These are phyloP conservation scores for Articulospora tetracladia DNA, from an alignment of 495 filamentous ascomycete species.

Conservation along the genomic window DNA sequence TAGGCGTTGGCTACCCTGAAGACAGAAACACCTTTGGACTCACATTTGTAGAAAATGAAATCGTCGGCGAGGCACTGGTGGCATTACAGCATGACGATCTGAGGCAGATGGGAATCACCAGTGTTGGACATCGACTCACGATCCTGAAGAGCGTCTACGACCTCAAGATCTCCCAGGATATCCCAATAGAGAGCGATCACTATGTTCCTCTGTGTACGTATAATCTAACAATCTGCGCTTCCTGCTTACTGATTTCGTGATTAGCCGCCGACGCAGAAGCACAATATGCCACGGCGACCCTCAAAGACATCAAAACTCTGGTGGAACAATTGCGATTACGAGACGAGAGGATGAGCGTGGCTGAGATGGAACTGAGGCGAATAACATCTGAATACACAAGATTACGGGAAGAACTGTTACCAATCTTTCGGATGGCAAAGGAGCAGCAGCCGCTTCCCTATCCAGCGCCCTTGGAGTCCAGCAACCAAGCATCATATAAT, in stretches of 20 bases:
- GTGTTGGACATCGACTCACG: slow-evolving; percentile 90
- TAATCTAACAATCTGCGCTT: background rate
- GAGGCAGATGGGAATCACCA: slow-evolving; percentile 88
- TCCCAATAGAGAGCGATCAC: slow-evolving; percentile 87
- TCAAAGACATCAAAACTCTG: slow-evolving; percentile 85
- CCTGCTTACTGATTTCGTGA: slow-evolving; percentile 8
- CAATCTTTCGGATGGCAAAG: slow-evolving; percentile 84
- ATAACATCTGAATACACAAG: slow-evolving; percentile 81
- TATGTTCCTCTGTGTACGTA: slow-evolving; percentile 89
- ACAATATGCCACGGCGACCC: slow-evolving; percentile 77
- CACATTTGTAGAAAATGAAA: slow-evolving; percentile 72
- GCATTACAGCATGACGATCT: slow-evolving; percentile 88
- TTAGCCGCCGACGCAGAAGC: slow-evolving; percentile 85
- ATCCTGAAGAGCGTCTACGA: slow-evolving; percentile 95
- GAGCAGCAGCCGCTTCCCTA: slow-evolving; percentile 80
- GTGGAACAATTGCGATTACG: slow-evolving; percentile 81
- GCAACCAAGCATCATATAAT: slow-evolving; percentile 37
- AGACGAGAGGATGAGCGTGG: slow-evolving; percentile 77
- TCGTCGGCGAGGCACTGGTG: slow-evolving; percentile 87
- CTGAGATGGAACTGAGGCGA: slow-evolving; percentile 75
- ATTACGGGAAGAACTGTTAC: slow-evolving; percentile 85
- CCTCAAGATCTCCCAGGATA: slow-evolving; percentile 85
- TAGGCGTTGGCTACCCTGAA: slow-evolving; percentile 33
- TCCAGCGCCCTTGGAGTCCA: slow-evolving; percentile 15
- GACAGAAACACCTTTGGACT: slow-evolving; percentile 20